Evolutionary conservation across 2,329 filamentous ascomycete species (phyloP).

Genomic region (Tolypocladium paradoxum): DNA sequence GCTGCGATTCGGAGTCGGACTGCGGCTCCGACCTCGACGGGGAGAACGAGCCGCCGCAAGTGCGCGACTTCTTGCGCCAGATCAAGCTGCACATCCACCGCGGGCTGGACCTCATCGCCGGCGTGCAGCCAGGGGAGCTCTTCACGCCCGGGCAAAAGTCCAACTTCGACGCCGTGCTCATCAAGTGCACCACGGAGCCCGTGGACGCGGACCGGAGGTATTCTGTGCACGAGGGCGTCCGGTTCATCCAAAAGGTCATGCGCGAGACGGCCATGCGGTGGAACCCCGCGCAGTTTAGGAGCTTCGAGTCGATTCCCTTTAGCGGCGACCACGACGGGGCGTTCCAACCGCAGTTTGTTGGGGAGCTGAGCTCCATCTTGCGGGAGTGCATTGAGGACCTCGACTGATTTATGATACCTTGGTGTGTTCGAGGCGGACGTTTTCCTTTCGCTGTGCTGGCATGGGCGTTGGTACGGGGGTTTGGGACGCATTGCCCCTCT

Average conservation of each 20-base stretch:
- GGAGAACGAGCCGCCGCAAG: constrained; percentile 1
- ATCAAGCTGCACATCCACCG: constrained; percentile 12
- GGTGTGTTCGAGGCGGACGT: not conserved
- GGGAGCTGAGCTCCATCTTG: constrained; percentile 11
- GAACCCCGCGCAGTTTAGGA: constrained; percentile 9
- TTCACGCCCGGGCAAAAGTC: constrained; percentile 5
- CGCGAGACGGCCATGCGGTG: constrained; percentile 11
- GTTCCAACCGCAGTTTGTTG: constrained; percentile 10
- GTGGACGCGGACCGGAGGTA: not conserved
- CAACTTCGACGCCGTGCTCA: constrained; percentile 10
- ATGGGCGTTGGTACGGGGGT: not conserved
- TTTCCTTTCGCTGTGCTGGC: not conserved
- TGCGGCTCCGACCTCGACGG: constrained; percentile 7
- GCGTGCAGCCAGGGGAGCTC: constrained; percentile 10
- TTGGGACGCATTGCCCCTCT: not conserved
- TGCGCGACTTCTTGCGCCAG: constrained; percentile 7
- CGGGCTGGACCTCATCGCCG: constrained; percentile 10
- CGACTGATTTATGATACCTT: constrained; percentile 1
- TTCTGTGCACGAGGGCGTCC: constrained; percentile 1
- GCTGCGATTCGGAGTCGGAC: constrained; percentile 5
- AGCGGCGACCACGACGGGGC: constrained; percentile 12
- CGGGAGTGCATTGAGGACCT: constrained; percentile 7
- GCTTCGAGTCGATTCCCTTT: constrained; percentile 10
- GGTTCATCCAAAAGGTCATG: constrained; percentile 9
- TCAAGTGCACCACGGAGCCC: constrained; percentile 9